These are phyloP conservation scores for Discostella stelligera DNA, from an alignment of 352 stramenopile species.

Conservation along the genomic window DNA sequence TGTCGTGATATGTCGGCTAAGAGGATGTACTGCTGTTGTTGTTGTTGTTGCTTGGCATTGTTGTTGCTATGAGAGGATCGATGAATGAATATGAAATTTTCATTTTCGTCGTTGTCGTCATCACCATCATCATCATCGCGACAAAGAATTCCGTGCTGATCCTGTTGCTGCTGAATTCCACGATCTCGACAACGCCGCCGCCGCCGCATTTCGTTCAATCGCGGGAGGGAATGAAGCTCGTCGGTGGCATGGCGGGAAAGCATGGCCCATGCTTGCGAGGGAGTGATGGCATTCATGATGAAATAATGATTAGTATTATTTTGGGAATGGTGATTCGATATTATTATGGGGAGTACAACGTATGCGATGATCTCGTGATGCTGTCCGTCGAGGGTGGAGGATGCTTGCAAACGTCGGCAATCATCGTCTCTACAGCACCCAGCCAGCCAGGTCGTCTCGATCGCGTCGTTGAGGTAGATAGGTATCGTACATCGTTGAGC, in stretches of 20 bases:
- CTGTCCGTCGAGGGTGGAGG: too few relatives aligned
- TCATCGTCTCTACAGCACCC: too few relatives aligned
- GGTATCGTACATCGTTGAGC: too few relatives aligned
- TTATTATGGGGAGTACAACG: too few relatives aligned
- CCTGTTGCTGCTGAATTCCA: neutral
- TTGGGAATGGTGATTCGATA: too few relatives aligned
- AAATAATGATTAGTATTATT: neutral
- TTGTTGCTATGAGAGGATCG: neutral
- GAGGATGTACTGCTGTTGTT: neutral
- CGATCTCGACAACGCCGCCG: neutral
- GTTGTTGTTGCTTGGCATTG: neutral
- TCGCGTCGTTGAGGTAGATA: too few relatives aligned
- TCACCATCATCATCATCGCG: constrained; percentile 2
- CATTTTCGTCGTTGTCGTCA: constrained; percentile 8
- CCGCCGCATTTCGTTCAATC: constrained; percentile 30
- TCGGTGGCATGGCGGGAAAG: constrained; percentile 65
- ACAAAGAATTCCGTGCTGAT: neutral
- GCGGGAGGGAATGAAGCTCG: constrained; percentile 43
- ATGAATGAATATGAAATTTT: constrained; percentile 4
- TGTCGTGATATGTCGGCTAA: constrained; percentile 73
- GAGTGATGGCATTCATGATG: constrained; percentile 19
- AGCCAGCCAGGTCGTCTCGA: too few relatives aligned
- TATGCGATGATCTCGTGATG: too few relatives aligned
- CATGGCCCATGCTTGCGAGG: constrained; percentile 64
- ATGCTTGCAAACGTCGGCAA: too few relatives aligned